A percentile compares a stretch with the other conserved stretches of the same genome.
Evolutionary conservation across 306 rosid genomes (phyloP).

Genomic region (Spatholobus suberectus): DNA sequence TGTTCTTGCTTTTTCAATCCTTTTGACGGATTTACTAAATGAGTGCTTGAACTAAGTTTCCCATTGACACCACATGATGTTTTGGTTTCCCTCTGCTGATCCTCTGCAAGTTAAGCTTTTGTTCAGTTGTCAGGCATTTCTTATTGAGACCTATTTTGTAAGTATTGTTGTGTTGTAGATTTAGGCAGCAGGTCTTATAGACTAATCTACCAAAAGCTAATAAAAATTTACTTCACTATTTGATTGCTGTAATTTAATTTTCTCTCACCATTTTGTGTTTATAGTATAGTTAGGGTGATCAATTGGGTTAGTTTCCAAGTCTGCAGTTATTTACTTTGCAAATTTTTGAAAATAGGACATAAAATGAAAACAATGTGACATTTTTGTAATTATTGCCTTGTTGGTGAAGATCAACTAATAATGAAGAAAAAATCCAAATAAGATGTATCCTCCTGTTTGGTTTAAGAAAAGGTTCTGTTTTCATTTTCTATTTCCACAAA

Average conservation of each 20-base stretch:
- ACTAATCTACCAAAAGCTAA: background rate
- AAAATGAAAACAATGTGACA: background rate
- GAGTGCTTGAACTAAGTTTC: background rate
- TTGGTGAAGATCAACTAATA: background rate
- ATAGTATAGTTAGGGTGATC: background rate
- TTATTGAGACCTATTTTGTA: background rate
- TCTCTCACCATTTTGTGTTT: background rate
- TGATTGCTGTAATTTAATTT: background rate
- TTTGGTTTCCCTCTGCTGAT: background rate
- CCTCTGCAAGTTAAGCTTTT: background rate
- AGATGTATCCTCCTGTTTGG: background rate
- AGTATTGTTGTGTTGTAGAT: background rate
- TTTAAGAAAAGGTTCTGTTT: background rate
- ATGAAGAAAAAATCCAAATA: background rate
- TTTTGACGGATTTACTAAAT: conserved; percentile 7
- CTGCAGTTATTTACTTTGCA: background rate
- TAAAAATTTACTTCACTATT: background rate
- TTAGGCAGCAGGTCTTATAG: background rate
- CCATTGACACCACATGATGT: background rate
- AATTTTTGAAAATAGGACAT: background rate
- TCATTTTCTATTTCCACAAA: too few species aligned
- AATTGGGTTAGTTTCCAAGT: background rate
- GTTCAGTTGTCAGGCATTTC: background rate
- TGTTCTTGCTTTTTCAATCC: conserved; percentile 7
- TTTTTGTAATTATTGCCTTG: background rate